Evolutionary conservation across 176 grass and related monocot genomes (phyloP), one percentile per base, ranked within the genome.

Genomic region (Cenchrus purpureus): DNA sequence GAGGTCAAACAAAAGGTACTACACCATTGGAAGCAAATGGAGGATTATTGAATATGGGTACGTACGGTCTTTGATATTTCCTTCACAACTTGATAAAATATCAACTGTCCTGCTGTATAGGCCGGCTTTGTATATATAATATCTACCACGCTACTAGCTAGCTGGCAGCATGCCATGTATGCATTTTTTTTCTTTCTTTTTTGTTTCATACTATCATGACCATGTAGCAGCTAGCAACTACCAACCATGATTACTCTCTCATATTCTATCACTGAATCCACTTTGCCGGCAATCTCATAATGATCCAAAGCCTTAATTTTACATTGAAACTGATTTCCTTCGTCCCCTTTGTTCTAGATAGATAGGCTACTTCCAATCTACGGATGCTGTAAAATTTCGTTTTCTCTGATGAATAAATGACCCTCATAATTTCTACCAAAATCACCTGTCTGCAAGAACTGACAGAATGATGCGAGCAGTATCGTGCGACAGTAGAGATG

Each of bases 221-320:
- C 76, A 86, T 57, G 32, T 64, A 70, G 44, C 45, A 73, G 40
- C 76, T 54, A 54, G 7, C 8, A 46, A 6, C 12, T 12, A 4
- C 49, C 3, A 51, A 17, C 74, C n/a, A 77, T 77, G 17, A 73
- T 73, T 72, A 12, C 22, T 20, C 45, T 48, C 31, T 31, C 43
- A 54, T 79, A 86, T 79, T 73, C 19, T 65, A 80, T 56, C 10
- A 29, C 54, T 56, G 58, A 54, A 65, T 65, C 59, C 71, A 55
- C 63, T 68, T n/a, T 32, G 8, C 28, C 32, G 12, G 12, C 13
- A 34, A n/a, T 44, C 66, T 49, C 43, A 61, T 79, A 74, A 34
- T 70, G 42, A 60, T 70, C 37, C 51, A 46, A 83, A 74, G 48
- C 56, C 74, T 71, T 46, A 46, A 8, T 46, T 46, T 46, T 46